These are phyloP conservation scores for Sphaerulina vaccinii DNA, from an alignment of 2,329 filamentous ascomycete species.

Conservation along the genomic window DNA sequence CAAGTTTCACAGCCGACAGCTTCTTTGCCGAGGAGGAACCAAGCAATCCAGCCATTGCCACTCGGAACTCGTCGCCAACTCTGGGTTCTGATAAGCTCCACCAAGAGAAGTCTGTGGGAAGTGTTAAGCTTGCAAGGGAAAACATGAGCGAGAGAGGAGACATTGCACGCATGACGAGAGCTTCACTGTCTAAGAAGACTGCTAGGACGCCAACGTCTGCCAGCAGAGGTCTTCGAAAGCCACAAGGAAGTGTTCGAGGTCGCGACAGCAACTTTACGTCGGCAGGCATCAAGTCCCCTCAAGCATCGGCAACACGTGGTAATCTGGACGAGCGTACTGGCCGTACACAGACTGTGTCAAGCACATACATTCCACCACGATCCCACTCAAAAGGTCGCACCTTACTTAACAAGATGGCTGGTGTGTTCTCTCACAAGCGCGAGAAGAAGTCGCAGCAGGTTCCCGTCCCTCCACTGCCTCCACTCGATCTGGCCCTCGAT, in stretches of 20 bases:
- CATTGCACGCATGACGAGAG: constrained; percentile 25
- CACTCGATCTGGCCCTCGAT: background rate
- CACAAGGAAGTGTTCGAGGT: constrained; percentile 12
- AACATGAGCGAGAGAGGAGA: constrained; percentile 11
- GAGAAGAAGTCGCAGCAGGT: constrained; percentile 24
- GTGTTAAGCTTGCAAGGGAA: constrained; percentile 11
- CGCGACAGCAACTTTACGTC: constrained; percentile 8
- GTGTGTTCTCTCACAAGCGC: constrained; percentile 31
- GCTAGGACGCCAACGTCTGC: constrained; percentile 16
- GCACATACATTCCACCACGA: constrained; percentile 16
- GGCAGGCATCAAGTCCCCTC: background rate
- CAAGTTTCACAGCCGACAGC: constrained; percentile 5
- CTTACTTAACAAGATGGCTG: constrained; percentile 33
- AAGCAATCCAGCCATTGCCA: constrained; percentile 6
- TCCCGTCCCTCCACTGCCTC: background rate
- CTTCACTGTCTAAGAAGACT: constrained; percentile 25
- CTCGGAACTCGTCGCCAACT: constrained; percentile 27
- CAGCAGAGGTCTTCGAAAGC: constrained; percentile 1
- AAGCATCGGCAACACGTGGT: background rate
- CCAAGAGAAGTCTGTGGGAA: constrained; percentile 16
- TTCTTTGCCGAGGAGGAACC: background rate
- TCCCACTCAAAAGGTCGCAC: constrained; percentile 32
- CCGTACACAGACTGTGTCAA: background rate
- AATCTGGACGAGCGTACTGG: background rate
- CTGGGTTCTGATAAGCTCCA: constrained; percentile 16